A percentile compares a stretch with the other conserved stretches of the same genome.
These are phyloP conservation scores for Vitis labrusca DNA, from an alignment of 164 flowering plant genomes.

Conservation along the genomic window DNA sequence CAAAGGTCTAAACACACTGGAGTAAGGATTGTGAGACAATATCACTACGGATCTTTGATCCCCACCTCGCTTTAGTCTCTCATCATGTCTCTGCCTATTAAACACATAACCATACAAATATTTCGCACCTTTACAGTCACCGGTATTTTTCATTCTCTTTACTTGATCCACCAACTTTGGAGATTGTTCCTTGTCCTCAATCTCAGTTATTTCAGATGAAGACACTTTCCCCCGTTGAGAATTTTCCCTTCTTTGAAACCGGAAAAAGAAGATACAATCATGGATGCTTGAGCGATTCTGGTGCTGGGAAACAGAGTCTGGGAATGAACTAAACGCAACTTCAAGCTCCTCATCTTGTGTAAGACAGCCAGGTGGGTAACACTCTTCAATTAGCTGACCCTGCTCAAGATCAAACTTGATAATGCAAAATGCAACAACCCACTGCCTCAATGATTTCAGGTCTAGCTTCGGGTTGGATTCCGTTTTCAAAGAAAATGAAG, in stretches of 20 bases:
- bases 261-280: constrained; percentile 96
- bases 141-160: constrained; percentile 12
- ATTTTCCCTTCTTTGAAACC: constrained; percentile 48
- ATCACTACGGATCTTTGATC: constrained; percentile 97
- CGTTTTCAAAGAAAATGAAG: constrained; percentile 64
- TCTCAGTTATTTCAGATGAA: constrained; percentile 38
- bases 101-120: constrained; percentile 93
- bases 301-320: constrained; percentile 93
- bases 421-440: constrained; percentile 88
- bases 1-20: constrained; percentile 88
- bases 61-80: constrained; percentile 93
- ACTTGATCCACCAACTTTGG: constrained; percentile 12
- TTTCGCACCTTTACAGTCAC: constrained; percentile 18
- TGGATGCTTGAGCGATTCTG: constrained; percentile 92
- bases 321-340: constrained; percentile 87
- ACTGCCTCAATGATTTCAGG: constrained; percentile 53
- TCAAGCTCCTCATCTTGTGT: constrained; percentile 83
- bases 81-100: constrained; percentile 97
- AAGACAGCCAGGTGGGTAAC: constrained; percentile 76
- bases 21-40: constrained; percentile 71
- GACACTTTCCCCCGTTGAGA: constrained; percentile 23
- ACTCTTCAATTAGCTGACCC: constrained; percentile 97
- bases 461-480: constrained; percentile 55
- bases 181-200: constrained; percentile 17
- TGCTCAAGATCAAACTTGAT: constrained; percentile 97